Evolutionary conservation across 2,329 filamentous ascomycete species (phyloP).

Genomic region (Neonectria sp.): DNA sequence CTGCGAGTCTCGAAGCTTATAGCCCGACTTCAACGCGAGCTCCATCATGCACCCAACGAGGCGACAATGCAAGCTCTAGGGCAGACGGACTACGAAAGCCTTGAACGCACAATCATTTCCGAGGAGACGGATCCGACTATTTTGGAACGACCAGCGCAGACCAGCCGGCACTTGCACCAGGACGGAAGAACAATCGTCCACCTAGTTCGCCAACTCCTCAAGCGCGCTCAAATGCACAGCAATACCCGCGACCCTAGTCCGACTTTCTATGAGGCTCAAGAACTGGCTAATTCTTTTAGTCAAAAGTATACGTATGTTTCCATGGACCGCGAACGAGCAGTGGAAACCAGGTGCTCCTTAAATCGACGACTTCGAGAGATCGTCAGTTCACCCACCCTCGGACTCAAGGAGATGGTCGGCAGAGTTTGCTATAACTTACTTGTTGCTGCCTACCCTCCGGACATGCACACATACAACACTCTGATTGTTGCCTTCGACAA

Average conservation of each 20-base stretch:
- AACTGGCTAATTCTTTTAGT: constrained; percentile 36
- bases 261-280: constrained; percentile 49
- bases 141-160: constrained; percentile 43
- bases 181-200: constrained; percentile 46
- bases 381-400: constrained; percentile 42
- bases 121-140: constrained; percentile 47
- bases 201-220: constrained; percentile 51
- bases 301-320: constrained; percentile 48
- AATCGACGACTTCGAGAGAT: constrained; percentile 52
- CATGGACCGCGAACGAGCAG: constrained; percentile 46
- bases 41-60: constrained; percentile 48
- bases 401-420: constrained; percentile 54
- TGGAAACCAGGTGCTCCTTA: constrained; percentile 44
- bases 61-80: constrained; percentile 39
- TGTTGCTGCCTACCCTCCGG: constrained; percentile 72
- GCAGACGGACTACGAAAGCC: constrained; percentile 48
- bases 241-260: constrained; percentile 40
- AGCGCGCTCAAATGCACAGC: constrained; percentile 45
- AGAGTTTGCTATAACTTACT: constrained; percentile 77
- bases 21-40: constrained; percentile 45
- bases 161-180: constrained; percentile 45
- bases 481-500: constrained; percentile 77
- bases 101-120: constrained; percentile 48
- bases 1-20: constrained; percentile 48
- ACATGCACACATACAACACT: constrained; percentile 79